Evolutionary conservation across 1,284 basidiomycete genomes (phyloP).

Genomic region (Sanghuangporus baumii): DNA sequence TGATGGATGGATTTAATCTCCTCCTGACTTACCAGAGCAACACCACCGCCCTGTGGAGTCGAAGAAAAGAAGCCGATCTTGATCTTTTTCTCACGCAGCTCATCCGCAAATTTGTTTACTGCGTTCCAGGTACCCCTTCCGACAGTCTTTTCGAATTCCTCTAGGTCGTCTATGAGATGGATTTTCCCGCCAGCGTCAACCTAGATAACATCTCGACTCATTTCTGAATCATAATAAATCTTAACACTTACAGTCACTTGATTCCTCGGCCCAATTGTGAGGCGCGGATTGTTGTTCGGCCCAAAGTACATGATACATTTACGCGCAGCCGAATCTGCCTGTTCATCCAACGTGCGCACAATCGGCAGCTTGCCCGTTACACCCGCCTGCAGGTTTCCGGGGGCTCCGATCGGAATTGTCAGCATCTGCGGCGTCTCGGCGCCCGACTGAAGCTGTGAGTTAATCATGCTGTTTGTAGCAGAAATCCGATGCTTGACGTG

Average conservation of each 20-base stretch:
- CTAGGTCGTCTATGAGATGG: constrained; percentile 72
- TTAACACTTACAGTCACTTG: constrained; percentile 50
- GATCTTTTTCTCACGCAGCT: constrained; percentile 74
- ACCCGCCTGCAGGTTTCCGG: constrained; percentile 37
- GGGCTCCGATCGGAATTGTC: constrained; percentile 41
- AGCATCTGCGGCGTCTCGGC: constrained; percentile 67
- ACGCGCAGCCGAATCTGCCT: constrained; percentile 77
- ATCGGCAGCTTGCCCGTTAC: constrained; percentile 60
- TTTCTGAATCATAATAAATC: not conserved
- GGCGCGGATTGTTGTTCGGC: constrained; percentile 72
- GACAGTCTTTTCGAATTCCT: constrained; percentile 63
- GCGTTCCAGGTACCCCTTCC: constrained; percentile 69
- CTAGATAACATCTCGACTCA: not conserved
- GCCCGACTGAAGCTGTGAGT: constrained; percentile 65
- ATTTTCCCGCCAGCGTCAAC: constrained; percentile 74
- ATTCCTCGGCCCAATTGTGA: constrained; percentile 72
- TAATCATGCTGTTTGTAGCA: constrained; percentile 43
- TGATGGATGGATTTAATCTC: not conserved
- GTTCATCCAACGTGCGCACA: constrained; percentile 71
- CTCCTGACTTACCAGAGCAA: constrained; percentile 61
- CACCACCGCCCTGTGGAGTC: constrained; percentile 88
- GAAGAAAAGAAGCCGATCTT: constrained; percentile 88
- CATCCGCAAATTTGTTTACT: constrained; percentile 72
- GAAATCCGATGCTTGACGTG: constrained; percentile 77
- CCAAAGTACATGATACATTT: constrained; percentile 79